phyloP scores from a whole-genome alignment of 179 eudicot species.

The Carnegiea gigantea region DNA sequence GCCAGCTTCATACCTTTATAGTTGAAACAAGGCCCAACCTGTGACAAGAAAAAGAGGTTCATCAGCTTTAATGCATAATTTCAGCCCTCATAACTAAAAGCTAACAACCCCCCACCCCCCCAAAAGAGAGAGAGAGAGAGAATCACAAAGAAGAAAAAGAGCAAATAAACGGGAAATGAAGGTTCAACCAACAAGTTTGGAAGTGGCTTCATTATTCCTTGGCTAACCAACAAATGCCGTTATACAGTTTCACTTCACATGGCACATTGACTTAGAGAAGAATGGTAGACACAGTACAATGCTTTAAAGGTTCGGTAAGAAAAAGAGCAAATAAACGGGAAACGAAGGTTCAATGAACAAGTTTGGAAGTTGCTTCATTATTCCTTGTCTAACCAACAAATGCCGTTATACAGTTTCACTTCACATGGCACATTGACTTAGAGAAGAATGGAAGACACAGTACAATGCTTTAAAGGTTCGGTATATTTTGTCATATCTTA shows the following conservation, averaged over 20 bases:
- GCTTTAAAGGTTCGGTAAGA: background rate
- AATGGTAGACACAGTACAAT: background rate
- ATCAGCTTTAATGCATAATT: conserved; percentile 25
- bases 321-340: too few relatives aligned
- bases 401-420: background rate
- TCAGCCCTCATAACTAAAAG: background rate
- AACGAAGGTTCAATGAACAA: background rate
- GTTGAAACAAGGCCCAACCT: conserved; percentile 92
- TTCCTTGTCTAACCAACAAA: background rate
- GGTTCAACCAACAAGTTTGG: background rate
- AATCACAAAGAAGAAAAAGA: background rate
- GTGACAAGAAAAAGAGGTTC: conserved; percentile 24
- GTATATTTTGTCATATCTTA: background rate
- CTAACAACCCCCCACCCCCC: background rate
- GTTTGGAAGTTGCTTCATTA: background rate
- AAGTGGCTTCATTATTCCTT: background rate
- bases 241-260: background rate
- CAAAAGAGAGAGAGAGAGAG: background rate
- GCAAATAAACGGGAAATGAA: background rate
- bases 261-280: background rate
- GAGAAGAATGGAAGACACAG: background rate
- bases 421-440: background rate
- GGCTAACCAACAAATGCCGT: background rate
- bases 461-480: background rate
- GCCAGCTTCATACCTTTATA: conserved; percentile 54